Conservation (phyloP, 1,139 yeast genomes). For the Yamadazyma conglobata region DNA sequence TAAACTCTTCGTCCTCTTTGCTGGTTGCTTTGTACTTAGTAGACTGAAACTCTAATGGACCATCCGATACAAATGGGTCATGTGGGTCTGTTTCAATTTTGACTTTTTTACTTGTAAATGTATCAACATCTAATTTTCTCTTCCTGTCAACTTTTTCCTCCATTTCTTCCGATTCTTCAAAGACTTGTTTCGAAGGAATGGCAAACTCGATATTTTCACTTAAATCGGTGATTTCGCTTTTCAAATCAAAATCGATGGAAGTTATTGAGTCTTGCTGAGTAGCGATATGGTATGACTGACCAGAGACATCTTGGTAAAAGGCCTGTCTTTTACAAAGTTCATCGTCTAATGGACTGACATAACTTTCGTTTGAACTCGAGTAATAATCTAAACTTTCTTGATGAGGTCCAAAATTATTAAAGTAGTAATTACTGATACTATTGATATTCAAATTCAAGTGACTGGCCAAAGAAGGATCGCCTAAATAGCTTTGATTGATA, state of each 20-base stretch:
- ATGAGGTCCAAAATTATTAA: slow-evolving; percentile 21
- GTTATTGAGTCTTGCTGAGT: slow-evolving; percentile 2
- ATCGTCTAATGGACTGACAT: slow-evolving; percentile 47
- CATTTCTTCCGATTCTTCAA: not conserved
- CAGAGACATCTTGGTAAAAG: not conserved
- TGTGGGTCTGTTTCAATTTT: slow-evolving; percentile 4
- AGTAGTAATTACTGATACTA: slow-evolving; percentile 17
- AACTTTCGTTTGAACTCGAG: slow-evolving; percentile 25
- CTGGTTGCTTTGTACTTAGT: too few species aligned
- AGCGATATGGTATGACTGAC: not conserved
- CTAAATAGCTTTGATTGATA: slow-evolving; percentile 1
- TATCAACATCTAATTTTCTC: slow-evolving; percentile 3
- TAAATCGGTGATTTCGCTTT: slow-evolving; percentile 8
- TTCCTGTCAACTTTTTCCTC: slow-evolving; percentile 4
- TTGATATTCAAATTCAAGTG: slow-evolving; percentile 20
- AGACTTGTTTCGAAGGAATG: not conserved
- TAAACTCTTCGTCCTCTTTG: slow-evolving; percentile 1
- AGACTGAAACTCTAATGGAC: not conserved
- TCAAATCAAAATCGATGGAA: slow-evolving; percentile 7
- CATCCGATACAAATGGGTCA: too few species aligned
- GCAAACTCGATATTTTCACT: slow-evolving; percentile 6
- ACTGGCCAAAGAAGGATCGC: slow-evolving; percentile 8
- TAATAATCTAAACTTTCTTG: slow-evolving; percentile 16
- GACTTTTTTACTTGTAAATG: slow-evolving; percentile 4
- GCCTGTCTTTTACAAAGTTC: slow-evolving; percentile 49